Evolutionary conservation across 169 alveolate genomes (phyloP), one percentile per base, ranked within the genome.

Genomic region (Pseudocohnilembus persalinus): DNA sequence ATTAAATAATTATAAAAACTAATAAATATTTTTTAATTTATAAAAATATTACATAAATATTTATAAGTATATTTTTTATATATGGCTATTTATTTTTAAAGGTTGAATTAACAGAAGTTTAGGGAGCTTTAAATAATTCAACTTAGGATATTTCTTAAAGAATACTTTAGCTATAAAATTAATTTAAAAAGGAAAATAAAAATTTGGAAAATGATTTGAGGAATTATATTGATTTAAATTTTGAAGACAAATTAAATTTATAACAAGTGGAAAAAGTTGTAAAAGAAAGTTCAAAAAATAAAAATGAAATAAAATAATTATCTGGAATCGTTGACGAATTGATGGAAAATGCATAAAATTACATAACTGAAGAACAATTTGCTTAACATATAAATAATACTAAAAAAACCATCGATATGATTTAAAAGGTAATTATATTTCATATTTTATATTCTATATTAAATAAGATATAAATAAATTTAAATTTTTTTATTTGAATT

Each of bases 171-270:
- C 31, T 73, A 4, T 29, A 73, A 73, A 4, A 79, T 74, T 29
- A 6, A 29, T 79, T 0, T 30, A 87, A 31, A 33, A 64, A 30
- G 89, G 88, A 76, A 89, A 28, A 16, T 74, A 79, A 49, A 33
- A 79, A 79, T 33, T 79, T 63, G 32, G 64, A 29, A 33, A 49
- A n/a, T 4, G 68, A 49, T 4, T 4, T 49, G 26, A 49, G 20
- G 68, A 49, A 4, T 11, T 49, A 11, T 20, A 20, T 49, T 4
- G 20, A 11, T 4, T 49, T 11, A 49, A 49, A 49, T 11, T 49
- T 49, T 20, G 68, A 49, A 49, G 20, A 49, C 20, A 20, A 11
- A 11, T 4, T 20, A 4, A 49, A 4, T 11, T 49, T 49, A 49
- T 4, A 49, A 11, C 26, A 11, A 49, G 20, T 49, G 26, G 26